Conservation (phyloP, 148 eudicot species). For the Chenopodium suecicum region DNA sequence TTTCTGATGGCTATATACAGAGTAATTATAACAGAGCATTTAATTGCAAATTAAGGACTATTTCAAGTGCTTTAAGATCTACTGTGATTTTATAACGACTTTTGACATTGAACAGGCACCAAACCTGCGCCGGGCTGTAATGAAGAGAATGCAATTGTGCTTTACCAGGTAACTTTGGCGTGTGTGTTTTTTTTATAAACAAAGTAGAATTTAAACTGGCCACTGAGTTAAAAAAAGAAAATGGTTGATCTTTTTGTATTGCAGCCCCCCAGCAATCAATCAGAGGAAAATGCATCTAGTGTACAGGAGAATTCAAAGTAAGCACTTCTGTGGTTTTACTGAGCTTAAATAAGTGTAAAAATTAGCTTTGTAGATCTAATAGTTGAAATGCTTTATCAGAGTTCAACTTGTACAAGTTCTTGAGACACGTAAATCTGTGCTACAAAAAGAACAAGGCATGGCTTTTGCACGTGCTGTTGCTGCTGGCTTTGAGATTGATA, state of each 20-base stretch:
- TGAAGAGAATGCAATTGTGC: constrained; percentile 90
- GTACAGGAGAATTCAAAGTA: constrained; percentile 69
- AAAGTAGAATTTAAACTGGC: constrained; percentile 7
- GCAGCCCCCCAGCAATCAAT: constrained; percentile 57
- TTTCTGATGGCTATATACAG: background rate
- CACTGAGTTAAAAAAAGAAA: background rate
- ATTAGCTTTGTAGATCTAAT: constrained; percentile 21
- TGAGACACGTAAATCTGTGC: constrained; percentile 78
- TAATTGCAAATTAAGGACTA: background rate
- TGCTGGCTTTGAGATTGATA: constrained; percentile 83
- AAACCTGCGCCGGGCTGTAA: constrained; percentile 35
- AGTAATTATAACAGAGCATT: background rate
- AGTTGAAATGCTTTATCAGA: constrained; percentile 43
- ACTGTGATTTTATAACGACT: background rate
- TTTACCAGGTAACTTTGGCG: constrained; percentile 62
- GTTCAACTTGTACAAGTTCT: constrained; percentile 80
- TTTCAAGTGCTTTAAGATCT: background rate
- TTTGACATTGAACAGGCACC: constrained; percentile 48
- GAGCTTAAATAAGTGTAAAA: background rate
- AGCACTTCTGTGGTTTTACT: constrained; percentile 15
- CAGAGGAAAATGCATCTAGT: constrained; percentile 54
- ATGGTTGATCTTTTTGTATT: constrained; percentile 20
- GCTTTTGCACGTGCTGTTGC: constrained; percentile 98
- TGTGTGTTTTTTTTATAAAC: background rate
- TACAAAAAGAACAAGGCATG: constrained; percentile 97